Base-by-base conservation (phyloP, 139 green algal genomes). In the Tetradesmus lagerheimii region DNA sequence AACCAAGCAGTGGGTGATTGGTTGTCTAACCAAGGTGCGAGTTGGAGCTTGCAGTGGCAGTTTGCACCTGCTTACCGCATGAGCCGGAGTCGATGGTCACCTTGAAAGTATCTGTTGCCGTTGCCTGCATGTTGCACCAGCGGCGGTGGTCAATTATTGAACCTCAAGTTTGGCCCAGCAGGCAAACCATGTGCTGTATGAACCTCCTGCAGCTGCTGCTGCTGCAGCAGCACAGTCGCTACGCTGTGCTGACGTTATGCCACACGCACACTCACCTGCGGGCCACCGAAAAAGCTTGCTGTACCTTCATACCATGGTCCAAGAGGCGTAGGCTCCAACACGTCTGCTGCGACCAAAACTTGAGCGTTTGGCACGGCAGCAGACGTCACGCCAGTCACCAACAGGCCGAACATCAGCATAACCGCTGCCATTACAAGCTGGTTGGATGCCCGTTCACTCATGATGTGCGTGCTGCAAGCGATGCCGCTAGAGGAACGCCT, bases 251-350 rank as follows among this genome's bases (percentile, higher is more conserved):
- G 47, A 23, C 6, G 47, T 62, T 1, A 11, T 62, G 47, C 47
- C 12, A 14, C 20, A n/a, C n/a, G n/a, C 71, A 41, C 31, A n/a
- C 78, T 66, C 39, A 84, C 78, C 25, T 50, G 35, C n/a, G 82
- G 82, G 31, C 82, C 82, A 29, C 82, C 82, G 41, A 87, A 87
- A 57, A 87, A 87, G 82, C 35, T 57, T 34, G 82, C 53, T 12
- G 53, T 87, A 15, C 82, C 82, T n/a, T 86, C n/a, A 31, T 79
- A 79, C 71, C 71, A 79, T 3, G 71, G 31, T 2, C 71, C 31
- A 12, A 79, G 31, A 20, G 71, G 71, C 71, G 71, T 71, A 31
- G 57, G 57, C 57, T 71, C 57, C 16, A 18, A 71, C 57, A 37
- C 5, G 66, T 38, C 31, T 79, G 71, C 71, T 41, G 71, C 31